These are phyloP conservation scores for Apiotrichum porosum DNA, from an alignment of 1,284 basidiomycete species.

Conservation along the genomic window DNA sequence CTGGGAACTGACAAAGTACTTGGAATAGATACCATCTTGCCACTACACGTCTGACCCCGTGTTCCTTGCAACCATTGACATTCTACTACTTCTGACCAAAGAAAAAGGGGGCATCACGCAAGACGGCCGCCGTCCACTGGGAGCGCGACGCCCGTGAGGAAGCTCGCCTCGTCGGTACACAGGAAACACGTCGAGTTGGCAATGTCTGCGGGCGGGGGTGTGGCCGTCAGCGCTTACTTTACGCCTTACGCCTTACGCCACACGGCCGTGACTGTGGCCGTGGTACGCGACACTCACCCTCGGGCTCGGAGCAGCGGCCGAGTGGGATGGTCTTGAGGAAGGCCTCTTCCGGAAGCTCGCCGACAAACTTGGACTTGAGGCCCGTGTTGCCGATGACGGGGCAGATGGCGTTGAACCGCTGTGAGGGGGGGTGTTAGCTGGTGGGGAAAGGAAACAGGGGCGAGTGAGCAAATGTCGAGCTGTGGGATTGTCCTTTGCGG, in stretches of 20 bases:
- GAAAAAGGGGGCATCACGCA: too few species aligned
- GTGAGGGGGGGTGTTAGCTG: neutral
- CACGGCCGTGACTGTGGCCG: too few species aligned
- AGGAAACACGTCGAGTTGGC: slow-evolving; percentile 22
- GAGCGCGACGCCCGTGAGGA: slow-evolving; percentile 21
- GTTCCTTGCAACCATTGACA: too few species aligned
- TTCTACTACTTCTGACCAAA: too few species aligned
- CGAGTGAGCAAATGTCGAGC: too few species aligned
- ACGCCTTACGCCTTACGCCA: too few species aligned
- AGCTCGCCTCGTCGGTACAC: slow-evolving; percentile 18
- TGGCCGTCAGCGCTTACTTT: slow-evolving; percentile 1
- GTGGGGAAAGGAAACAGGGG: neutral
- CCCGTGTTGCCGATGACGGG: slow-evolving; percentile 18
- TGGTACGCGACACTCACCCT: slow-evolving; percentile 3
- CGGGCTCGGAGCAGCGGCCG: slow-evolving; percentile 15
- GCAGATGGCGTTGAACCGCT: slow-evolving; percentile 20
- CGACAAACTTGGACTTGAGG: slow-evolving; percentile 15
- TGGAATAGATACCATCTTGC: too few species aligned
- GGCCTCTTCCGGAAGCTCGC: slow-evolving; percentile 13
- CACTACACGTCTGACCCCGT: too few species aligned
- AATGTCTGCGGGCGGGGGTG: slow-evolving; percentile 13
- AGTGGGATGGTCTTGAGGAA: slow-evolving; percentile 14
- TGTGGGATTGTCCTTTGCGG: too few species aligned
- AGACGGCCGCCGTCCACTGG: slow-evolving; percentile 19
- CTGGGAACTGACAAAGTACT: too few species aligned